These are phyloP conservation scores for Backusella parvicylindrica DNA, from an alignment of 192 early-diverging fungal genomes.

Conservation along the genomic window DNA sequence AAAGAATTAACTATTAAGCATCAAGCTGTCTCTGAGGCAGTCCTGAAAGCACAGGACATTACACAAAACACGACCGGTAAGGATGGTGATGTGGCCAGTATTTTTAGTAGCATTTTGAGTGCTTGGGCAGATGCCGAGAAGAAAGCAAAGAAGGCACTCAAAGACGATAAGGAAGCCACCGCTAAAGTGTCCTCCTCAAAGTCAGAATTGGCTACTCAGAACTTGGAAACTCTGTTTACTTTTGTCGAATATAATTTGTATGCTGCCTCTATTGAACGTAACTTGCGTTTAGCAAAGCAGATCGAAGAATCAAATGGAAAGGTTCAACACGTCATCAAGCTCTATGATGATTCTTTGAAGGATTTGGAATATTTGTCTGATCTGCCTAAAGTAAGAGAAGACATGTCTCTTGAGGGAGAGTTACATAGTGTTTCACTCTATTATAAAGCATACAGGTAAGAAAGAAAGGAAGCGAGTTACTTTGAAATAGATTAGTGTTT, in stretches of 20 bases:
- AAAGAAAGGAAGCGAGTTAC: slow-evolving; percentile 5
- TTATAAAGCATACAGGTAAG: slow-evolving; percentile 58
- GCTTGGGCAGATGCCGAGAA: slow-evolving; percentile 61
- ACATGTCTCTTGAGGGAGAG: slow-evolving; percentile 41
- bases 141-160: slow-evolving; percentile 54
- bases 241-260: slow-evolving; percentile 59
- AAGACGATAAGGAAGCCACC: slow-evolving; percentile 59
- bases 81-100: slow-evolving; percentile 37
- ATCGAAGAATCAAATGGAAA: slow-evolving; percentile 42
- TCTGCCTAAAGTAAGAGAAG: slow-evolving; percentile 46
- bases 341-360: slow-evolving; percentile 55
- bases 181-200: slow-evolving; percentile 70
- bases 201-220: slow-evolving; percentile 52
- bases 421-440: slow-evolving; percentile 46
- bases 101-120: slow-evolving; percentile 53
- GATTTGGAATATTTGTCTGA: slow-evolving; percentile 52
- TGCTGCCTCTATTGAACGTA: slow-evolving; percentile 53
- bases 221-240: slow-evolving; percentile 50
- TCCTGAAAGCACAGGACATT: slow-evolving; percentile 43
- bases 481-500: neutral
- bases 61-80: slow-evolving; percentile 17
- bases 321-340: slow-evolving; percentile 60
- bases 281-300: slow-evolving; percentile 43
- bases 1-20: slow-evolving; percentile 40
- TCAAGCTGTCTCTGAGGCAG: slow-evolving; percentile 41